A percentile compares a stretch with the other conserved stretches of the same genome.
These are phyloP conservation scores for Chrysoporthe austroafricana DNA, from an alignment of 2,329 filamentous ascomycete species.

Conservation along the genomic window DNA sequence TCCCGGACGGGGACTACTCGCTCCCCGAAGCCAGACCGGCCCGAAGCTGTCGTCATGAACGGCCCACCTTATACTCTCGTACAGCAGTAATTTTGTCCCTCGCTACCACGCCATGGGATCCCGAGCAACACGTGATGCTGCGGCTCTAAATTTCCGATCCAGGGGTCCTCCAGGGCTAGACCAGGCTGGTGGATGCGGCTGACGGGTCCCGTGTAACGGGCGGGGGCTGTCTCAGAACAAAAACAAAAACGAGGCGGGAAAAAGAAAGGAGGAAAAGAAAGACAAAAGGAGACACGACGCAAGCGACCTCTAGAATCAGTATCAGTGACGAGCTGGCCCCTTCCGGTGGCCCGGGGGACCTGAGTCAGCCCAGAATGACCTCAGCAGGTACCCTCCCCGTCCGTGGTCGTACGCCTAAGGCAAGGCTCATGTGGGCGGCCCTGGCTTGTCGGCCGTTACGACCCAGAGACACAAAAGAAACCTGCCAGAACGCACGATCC, in stretches of 20 bases:
- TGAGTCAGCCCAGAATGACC: neutral
- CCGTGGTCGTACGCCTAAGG: conserved; percentile 3
- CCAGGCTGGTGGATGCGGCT: neutral
- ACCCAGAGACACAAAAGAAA: neutral
- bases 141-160: conserved; percentile 17
- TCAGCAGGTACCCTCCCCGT: neutral
- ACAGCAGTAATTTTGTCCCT: neutral
- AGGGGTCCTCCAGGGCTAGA: neutral
- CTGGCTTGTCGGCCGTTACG: neutral
- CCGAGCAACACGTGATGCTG: conserved; percentile 1
- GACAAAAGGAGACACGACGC: neutral
- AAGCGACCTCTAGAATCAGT: neutral
- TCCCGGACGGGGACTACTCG: neutral
- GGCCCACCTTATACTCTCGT: neutral
- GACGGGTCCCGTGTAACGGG: neutral
- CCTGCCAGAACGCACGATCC: neutral
- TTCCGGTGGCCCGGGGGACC: neutral
- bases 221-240: neutral
- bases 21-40: neutral
- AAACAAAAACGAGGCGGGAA: neutral
- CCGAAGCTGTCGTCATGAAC: neutral
- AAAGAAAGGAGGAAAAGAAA: neutral
- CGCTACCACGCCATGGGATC: neutral
- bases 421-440: neutral
- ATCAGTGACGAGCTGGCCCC: neutral